phyloP scores from a whole-genome alignment of 1,139 yeast genomes.

The Diutina mesorugosa region DNA sequence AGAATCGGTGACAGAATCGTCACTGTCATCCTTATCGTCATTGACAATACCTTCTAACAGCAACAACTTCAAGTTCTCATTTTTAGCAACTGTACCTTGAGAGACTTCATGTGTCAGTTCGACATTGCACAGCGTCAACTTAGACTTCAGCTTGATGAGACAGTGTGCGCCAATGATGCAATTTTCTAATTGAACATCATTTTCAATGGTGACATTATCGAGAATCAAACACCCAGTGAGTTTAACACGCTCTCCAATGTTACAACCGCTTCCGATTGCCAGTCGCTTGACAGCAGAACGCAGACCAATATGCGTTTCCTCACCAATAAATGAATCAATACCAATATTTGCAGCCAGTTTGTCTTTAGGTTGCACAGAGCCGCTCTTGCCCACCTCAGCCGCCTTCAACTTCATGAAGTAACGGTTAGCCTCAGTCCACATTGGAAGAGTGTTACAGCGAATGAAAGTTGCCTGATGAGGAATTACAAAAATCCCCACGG shows the following conservation, averaged over 20 bases:
- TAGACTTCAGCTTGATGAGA: constrained; percentile 43
- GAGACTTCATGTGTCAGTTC: constrained; percentile 67
- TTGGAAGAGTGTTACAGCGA: constrained; percentile 65
- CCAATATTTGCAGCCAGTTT: constrained; percentile 74
- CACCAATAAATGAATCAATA: constrained; percentile 69
- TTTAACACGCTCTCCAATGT: constrained; percentile 75
- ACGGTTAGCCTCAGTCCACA: constrained; percentile 87
- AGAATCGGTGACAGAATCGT: constrained; percentile 11
- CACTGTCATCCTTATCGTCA: constrained; percentile 8
- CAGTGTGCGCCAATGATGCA: constrained; percentile 73
- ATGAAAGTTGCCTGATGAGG: constrained; percentile 60
- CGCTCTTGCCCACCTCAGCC: constrained; percentile 1
- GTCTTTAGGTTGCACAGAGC: constrained; percentile 18
- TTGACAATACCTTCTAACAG: constrained; percentile 40
- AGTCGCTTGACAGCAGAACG: constrained; percentile 74
- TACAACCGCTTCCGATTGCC: constrained; percentile 66
- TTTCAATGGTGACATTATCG: constrained; percentile 61
- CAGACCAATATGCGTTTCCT: constrained; percentile 48
- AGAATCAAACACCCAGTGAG: constrained; percentile 76
- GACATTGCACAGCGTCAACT: constrained; percentile 66
- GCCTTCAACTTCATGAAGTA: constrained; percentile 47
- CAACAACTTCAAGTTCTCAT: constrained; percentile 66
- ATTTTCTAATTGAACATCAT: constrained; percentile 79
- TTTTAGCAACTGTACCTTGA: constrained; percentile 55
- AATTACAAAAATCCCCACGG: constrained; percentile 50